A percentile compares a stretch with the other conserved stretches of the same genome.
Conservation (phyloP, 2,329 filamentous ascomycete genomes). For the Colletotrichum camelliae region DNA sequence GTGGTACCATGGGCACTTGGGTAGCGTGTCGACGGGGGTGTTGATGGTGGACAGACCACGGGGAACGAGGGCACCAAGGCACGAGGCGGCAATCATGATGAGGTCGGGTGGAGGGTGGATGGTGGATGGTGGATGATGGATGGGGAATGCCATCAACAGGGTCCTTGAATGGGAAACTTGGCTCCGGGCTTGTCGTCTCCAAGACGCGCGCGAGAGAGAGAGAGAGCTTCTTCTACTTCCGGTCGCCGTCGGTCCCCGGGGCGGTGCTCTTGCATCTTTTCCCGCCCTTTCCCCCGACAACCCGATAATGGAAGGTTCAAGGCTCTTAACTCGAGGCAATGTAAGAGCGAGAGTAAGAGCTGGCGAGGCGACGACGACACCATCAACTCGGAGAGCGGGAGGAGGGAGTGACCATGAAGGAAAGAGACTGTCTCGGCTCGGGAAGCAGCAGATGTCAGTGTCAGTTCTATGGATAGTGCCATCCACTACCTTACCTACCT, state of each 20-base stretch:
- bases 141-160: neutral
- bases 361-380: neutral
- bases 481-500: neutral
- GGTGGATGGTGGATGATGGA: neutral
- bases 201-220: too few species aligned
- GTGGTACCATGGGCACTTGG: neutral
- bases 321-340: neutral
- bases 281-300: constrained; percentile 9
- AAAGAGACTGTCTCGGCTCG: neutral
- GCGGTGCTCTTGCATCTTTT: neutral
- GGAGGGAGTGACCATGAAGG: neutral
- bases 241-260: neutral
- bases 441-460: neutral
- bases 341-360: neutral
- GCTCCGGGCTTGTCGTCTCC: neutral
- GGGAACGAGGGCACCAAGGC: neutral
- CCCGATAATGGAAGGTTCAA: neutral
- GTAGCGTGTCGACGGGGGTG: neutral
- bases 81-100: neutral
- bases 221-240: neutral
- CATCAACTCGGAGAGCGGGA: neutral
- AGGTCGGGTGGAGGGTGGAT: neutral
- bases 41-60: neutral
- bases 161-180: constrained; percentile 5
- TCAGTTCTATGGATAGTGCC: neutral